Evolutionary conservation across 345 rosid species (phyloP).

Genomic region (Lenwebbia sp.): DNA sequence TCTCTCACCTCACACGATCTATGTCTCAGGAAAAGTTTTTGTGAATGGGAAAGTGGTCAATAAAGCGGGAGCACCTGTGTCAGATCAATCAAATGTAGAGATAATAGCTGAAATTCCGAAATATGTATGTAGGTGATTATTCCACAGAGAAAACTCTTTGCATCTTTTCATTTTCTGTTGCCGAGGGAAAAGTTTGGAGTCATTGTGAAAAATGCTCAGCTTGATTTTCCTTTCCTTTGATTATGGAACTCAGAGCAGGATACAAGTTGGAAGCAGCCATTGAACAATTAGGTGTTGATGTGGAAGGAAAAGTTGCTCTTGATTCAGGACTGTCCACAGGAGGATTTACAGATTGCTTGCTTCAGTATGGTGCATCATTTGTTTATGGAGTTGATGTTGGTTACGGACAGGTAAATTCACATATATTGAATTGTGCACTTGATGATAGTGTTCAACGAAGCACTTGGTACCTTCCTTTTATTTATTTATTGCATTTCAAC

Average conservation of each 20-base stretch:
- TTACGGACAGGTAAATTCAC: constrained; percentile 62
- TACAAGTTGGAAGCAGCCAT: constrained; percentile 89
- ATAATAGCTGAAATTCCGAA: constrained; percentile 79
- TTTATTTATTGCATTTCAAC: neutral
- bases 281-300: constrained; percentile 75
- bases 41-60: constrained; percentile 78
- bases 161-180: neutral
- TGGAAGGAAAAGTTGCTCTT: constrained; percentile 81
- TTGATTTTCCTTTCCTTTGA: neutral
- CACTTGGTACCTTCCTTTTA: neutral
- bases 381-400: constrained; percentile 99
- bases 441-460: neutral
- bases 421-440: neutral
- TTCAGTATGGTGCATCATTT: constrained; percentile 80
- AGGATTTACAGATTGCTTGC: constrained; percentile 94
- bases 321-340: constrained; percentile 96
- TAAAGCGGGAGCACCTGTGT: constrained; percentile 85
- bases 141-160: constrained; percentile 4
- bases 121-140: constrained; percentile 99
- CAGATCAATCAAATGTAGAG: constrained; percentile 56
- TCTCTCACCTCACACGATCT: neutral
- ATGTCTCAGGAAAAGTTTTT: constrained; percentile 61
- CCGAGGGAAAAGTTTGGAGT: neutral
- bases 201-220: neutral
- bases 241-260: constrained; percentile 54